Percentiles rank a stretch among this genome's conserved stretches.
phyloP scores from a whole-genome alignment of 2,329 filamentous ascomycete genomes.

The Colletotrichum tropicicola region DNA sequence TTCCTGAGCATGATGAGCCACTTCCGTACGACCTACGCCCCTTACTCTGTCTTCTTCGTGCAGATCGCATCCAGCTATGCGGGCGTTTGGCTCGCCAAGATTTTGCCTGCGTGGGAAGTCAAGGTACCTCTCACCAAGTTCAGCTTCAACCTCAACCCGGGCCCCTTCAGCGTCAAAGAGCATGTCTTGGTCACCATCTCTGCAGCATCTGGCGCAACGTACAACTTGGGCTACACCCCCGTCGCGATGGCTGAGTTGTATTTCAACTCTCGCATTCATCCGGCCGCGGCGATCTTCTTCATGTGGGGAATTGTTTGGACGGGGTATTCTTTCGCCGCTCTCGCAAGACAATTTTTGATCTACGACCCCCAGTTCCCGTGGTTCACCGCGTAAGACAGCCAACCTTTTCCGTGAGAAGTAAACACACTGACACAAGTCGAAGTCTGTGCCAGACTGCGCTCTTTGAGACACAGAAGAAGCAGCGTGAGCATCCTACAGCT shows the following conservation, averaged over 20 bases:
- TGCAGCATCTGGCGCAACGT: slow-evolving; percentile 60
- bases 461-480: slow-evolving; percentile 65
- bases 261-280: slow-evolving; percentile 60
- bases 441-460: slow-evolving; percentile 62
- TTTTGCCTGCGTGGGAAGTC: slow-evolving; percentile 57
- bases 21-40: slow-evolving; percentile 43
- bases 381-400: slow-evolving; percentile 11
- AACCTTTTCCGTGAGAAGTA: not conserved
- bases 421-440: not conserved
- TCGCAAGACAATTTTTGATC: slow-evolving; percentile 64
- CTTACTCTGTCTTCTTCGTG: slow-evolving; percentile 46
- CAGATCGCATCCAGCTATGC: slow-evolving; percentile 66
- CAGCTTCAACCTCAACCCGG: slow-evolving; percentile 59
- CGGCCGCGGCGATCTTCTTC: slow-evolving; percentile 65
- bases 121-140: slow-evolving; percentile 55
- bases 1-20: slow-evolving; percentile 57
- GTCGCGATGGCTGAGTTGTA: slow-evolving; percentile 61
- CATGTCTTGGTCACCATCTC: slow-evolving; percentile 58
- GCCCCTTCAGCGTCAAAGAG: slow-evolving; percentile 56
- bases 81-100: slow-evolving; percentile 60
- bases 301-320: slow-evolving; percentile 66
- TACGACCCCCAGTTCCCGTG: slow-evolving; percentile 60
- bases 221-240: slow-evolving; percentile 44
- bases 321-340: slow-evolving; percentile 66
- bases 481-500: slow-evolving; percentile 57